Base-by-base conservation (phyloP, 2,329 filamentous ascomycete genomes). In the Colletotrichum karsti region DNA sequence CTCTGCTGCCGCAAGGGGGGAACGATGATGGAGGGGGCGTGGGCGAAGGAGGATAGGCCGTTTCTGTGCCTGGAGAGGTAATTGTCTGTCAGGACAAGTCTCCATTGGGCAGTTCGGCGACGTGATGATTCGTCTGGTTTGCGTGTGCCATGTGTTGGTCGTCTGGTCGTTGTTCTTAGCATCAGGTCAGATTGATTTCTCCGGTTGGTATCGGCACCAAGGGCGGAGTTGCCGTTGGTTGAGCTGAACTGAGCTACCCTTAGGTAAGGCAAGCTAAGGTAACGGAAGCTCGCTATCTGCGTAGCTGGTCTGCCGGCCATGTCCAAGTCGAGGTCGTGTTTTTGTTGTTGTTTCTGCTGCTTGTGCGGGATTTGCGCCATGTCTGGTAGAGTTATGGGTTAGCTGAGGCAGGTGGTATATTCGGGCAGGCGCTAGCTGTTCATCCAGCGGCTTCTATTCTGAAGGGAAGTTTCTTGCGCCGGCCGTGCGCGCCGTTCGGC, bases 111-210 rank as follows among this genome's bases (percentile, higher is more conserved):
- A 61, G 41, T 39, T 15, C 30, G 53, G 33, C 30, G 56, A 42
- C 33, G 63, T n/a, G 63, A 63, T 57, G 60, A 67, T 67, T 67
- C 63, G 63, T 63, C 63, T 64, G 59, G 64, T 57, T 39, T 33
- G 9, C 37, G 53, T 12, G 13, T 67, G 59, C 59, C 64, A 64
- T 64, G 64, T 53, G 64, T 37, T 58, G 26, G 59, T 44, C 64
- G 37, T 67, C 64, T 46, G 60, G 58, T 67, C 42, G 33, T 46
- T 39, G 42, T 48, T 56, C 57, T 15, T 51, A 44, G 51, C 22
- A 63, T 30, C 59, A 26, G 42, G 22, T 26, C 53, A 9, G 35
- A 15, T 28, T 39, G 46, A 33, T 62, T 42, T 42, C 50, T 42
- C 63, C 37, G 56, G 33, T 50, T 42, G 42, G 42, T 12, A 63